phyloP scores from a whole-genome alignment of 2,329 filamentous ascomycete species.

The Fusarium sp. region DNA sequence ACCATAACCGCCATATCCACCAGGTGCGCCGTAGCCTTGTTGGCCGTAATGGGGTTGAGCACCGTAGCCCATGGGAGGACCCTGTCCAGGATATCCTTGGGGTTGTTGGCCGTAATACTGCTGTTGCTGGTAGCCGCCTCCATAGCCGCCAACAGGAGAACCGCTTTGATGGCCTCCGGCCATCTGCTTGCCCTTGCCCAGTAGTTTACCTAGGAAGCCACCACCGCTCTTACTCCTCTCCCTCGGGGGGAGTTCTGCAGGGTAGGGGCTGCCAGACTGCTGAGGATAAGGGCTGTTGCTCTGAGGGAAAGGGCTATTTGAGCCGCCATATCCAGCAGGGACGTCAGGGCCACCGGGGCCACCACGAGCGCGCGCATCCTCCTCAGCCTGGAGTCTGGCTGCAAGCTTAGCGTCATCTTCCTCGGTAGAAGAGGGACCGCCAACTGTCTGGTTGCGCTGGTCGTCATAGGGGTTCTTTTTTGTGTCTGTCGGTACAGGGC shows the following conservation, averaged over 20 bases:
- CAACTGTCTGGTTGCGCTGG: slow-evolving; percentile 46
- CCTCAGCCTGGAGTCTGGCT: slow-evolving; percentile 83
- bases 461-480: slow-evolving; percentile 80
- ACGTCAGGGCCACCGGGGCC: slow-evolving; percentile 46
- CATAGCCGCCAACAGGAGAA: slow-evolving; percentile 30
- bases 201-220: slow-evolving; percentile 65
- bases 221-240: slow-evolving; percentile 53
- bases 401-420: slow-evolving; percentile 81
- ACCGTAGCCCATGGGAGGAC: slow-evolving; percentile 44
- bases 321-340: slow-evolving; percentile 49
- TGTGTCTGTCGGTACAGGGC: slow-evolving; percentile 59
- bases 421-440: slow-evolving; percentile 50
- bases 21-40: slow-evolving; percentile 29
- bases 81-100: slow-evolving; percentile 42
- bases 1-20: slow-evolving; percentile 43
- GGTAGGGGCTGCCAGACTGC: slow-evolving; percentile 47
- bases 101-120: slow-evolving; percentile 42
- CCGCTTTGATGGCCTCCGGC: slow-evolving; percentile 46
- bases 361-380: slow-evolving; percentile 71
- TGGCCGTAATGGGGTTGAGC: slow-evolving; percentile 42
- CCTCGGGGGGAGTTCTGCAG: slow-evolving; percentile 58
- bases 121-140: slow-evolving; percentile 48
- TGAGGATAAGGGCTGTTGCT: slow-evolving; percentile 41
- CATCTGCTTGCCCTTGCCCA: slow-evolving; percentile 59
- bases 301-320: slow-evolving; percentile 46